Base-by-base conservation (phyloP, 2,329 filamentous ascomycete genomes). In the Aspergillus costaricaensis region DNA sequence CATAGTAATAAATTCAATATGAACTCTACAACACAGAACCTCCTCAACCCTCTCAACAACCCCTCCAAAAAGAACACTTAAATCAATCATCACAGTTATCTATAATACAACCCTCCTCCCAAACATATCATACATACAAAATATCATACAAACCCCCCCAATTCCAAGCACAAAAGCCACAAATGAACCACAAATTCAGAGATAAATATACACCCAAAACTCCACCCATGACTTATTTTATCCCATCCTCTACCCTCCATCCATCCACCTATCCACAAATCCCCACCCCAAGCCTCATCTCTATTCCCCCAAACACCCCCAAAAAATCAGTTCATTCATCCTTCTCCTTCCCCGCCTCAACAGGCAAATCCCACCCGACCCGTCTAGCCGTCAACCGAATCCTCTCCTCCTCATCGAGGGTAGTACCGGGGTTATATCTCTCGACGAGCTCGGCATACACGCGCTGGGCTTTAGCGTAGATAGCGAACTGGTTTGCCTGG, bases 401-500 rank as follows among this genome's bases (percentile, higher is more conserved):
- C 62, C 91, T 84, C 80, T 98, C 93, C 73, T 88, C 83, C 77
- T 96, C 88, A 74, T 90, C 87, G 89, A 96, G 91, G 67, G 86
- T 86, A 87, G 96, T 91, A 17, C 93, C 92, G 0, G 92, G 92
- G 76, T 98, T 98, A 79, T 99, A 98, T 68, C 93, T 85, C 78
- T 97, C 93, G 39, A 98, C 76, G 47, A 98, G 80, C 15, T 86
- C 88, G 25, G 86, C 85, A 75, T 98, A 97, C 73, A 86, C 86
- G 55, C 93, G 83, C 81, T 99, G 95, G n/a, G 93, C 89, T 68
- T 86, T 86, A 19, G 95, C 83, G 74, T 96, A 98, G 59, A 87
- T 84, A 25, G 92, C 78, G 67, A 92, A 87, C 76, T 98, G 92
- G 65, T 91, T 86, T n/a, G 87, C 89, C 67, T 91, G 80, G 54